A percentile compares a stretch with the other conserved stretches of the same genome.
Conservation (phyloP, 306 rosid species). For the Psophocarpus tetragonolobus region DNA sequence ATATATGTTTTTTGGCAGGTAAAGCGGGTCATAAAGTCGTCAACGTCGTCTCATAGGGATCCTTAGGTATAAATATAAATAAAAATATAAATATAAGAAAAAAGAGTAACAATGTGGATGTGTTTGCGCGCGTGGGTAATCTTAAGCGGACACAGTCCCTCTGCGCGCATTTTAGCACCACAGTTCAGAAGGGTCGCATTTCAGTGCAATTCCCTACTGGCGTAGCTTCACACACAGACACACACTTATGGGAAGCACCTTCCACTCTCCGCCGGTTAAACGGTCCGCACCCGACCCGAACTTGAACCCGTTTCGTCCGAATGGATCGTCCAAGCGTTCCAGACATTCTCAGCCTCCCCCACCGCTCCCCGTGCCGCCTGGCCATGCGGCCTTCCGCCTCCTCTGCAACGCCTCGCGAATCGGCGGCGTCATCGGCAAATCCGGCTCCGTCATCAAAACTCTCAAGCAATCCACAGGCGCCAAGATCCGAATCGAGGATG, state of each 20-base stretch:
- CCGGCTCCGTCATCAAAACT: constrained; percentile 68
- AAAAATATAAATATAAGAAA: not conserved
- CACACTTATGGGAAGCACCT: constrained; percentile 73
- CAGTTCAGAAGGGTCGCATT: not conserved
- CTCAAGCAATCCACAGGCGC: constrained; percentile 85
- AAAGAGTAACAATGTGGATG: not conserved
- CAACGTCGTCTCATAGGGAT: not conserved
- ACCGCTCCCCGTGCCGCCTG: constrained; percentile 58
- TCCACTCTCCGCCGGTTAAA: constrained; percentile 64
- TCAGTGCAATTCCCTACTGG: not conserved
- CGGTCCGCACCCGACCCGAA: constrained; percentile 57
- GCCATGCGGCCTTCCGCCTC: constrained; percentile 79
- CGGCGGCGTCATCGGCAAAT: constrained; percentile 94
- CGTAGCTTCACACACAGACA: not conserved
- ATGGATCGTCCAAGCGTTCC: constrained; percentile 69
- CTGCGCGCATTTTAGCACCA: constrained; percentile 33
- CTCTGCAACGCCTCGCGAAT: constrained; percentile 87
- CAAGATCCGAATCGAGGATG: constrained; percentile 82
- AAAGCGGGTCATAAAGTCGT: no score
- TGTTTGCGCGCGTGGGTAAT: constrained; percentile 26
- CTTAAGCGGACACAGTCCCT: constrained; percentile 26
- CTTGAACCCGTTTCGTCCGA: constrained; percentile 36
- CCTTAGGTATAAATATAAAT: not conserved
- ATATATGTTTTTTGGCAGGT: no score
- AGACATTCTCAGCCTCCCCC: constrained; percentile 56